phyloP scores from a whole-genome alignment of 352 stramenopile species.

The Globisporangium acanthophoron region DNA sequence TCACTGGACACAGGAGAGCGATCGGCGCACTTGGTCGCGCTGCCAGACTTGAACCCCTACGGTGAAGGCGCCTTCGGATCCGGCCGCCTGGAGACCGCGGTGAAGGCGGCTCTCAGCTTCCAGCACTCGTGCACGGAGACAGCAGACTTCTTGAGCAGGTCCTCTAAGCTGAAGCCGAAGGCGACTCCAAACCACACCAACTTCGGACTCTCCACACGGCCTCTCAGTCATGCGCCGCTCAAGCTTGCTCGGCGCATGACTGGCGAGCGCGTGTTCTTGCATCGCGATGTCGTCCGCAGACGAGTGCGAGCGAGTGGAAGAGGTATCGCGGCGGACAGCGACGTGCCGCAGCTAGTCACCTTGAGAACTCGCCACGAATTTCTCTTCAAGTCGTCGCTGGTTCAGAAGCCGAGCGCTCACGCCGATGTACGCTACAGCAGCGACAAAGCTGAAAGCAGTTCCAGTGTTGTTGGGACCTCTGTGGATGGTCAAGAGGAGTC shows the following conservation, averaged over 20 bases:
- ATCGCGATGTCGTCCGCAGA: not conserved
- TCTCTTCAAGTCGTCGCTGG: slow-evolving; percentile 27
- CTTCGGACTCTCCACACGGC: slow-evolving; percentile 8
- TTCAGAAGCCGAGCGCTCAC: not conserved
- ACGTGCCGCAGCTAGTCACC: not conserved
- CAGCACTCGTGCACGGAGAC: slow-evolving; percentile 10
- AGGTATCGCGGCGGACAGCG: not conserved
- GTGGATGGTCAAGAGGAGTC: not conserved
- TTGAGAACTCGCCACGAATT: slow-evolving; percentile 11
- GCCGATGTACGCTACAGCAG: not conserved
- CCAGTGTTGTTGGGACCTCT: not conserved
- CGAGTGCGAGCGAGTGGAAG: not conserved
- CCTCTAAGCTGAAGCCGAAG: not conserved
- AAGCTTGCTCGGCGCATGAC: slow-evolving; percentile 1
- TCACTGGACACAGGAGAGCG: not conserved
- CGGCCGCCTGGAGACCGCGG: slow-evolving; percentile 47
- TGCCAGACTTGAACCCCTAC: slow-evolving; percentile 50
- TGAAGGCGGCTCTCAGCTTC: slow-evolving; percentile 30
- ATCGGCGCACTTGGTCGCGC: slow-evolving; percentile 32
- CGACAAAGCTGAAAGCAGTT: not conserved
- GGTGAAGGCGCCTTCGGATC: slow-evolving; percentile 39
- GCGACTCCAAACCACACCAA: not conserved
- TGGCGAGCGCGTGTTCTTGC: not conserved
- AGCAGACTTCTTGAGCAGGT: slow-evolving; percentile 5
- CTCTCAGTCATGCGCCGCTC: slow-evolving; percentile 2